Evolutionary conservation across 306 rosid genomes (phyloP), one percentile per base, ranked within the genome.

Genomic region (Cicer chorassanicum): DNA sequence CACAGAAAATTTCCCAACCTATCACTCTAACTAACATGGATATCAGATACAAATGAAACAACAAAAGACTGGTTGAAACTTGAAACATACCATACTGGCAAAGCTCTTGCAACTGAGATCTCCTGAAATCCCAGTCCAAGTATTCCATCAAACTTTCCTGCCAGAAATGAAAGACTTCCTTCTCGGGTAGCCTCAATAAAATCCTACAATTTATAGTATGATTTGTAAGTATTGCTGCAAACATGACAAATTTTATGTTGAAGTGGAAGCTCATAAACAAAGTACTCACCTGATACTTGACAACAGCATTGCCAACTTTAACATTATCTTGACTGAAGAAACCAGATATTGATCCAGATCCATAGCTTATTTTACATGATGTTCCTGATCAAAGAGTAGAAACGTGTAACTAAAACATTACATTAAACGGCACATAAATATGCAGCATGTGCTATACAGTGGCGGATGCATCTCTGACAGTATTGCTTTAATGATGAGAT

Each of bases 51-150:
- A 60, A 36, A 56, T 24, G 53, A 62, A 65, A 60, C 61, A 50
- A 46, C 72, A 63, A 41, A 72, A 21, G 10, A 49, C 53, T 7
- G 48, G 70, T 67, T 41, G 39, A 68, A 64, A 60, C 10, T 60
- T 36, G 66, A 60, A 80, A 44, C 65, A 62, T 90, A 92, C 98
- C 98, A 92, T 62, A 90, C 79, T 65, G 96, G 98, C 62, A 89
- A 88, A 59, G 84, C 73, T 51, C 84, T 71, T 78, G 41, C 87
- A 48, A 89, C 96, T 3, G 98, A 90, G 78, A 92, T 84, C 84
- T 89, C 92, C 73, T 92, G 91, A 78, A 92, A 92, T 36, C 94
- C 98, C 70, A 92, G 98, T 54, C 98, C 98, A 13, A 92, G 72
- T 80, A 92, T 81, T 43, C 98, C 98, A 59, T 92, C 98, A 68